phyloP scores from a whole-genome alignment of 345 rosid genomes.

The Mangifera indica region DNA sequence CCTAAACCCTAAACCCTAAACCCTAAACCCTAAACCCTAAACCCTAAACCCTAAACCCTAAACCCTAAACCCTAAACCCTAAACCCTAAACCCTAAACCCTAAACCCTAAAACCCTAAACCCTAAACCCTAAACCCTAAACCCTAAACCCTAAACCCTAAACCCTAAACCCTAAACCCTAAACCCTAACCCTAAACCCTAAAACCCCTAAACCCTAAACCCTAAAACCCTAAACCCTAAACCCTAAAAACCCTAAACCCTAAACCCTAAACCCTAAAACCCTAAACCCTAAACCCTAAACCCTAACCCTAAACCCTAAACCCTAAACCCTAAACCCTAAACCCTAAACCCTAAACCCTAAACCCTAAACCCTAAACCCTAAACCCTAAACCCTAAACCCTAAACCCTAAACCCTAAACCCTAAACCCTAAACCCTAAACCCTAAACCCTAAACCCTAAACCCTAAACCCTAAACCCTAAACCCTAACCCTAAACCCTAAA shows the following conservation, averaged over 20 bases:
- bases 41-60: constrained; percentile 22
- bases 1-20: constrained; percentile 13
- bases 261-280: constrained; percentile 13
- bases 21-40: neutral
- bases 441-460: too few relatives aligned
- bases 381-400: too few relatives aligned
- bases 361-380: too few relatives aligned
- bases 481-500: neutral
- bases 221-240: too few relatives aligned
- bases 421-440: neutral
- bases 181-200: neutral
- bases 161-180: constrained; percentile 5
- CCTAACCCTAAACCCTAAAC: neutral
- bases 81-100: neutral
- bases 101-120: constrained; percentile 14
- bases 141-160: neutral
- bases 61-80: constrained; percentile 11
- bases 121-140: constrained; percentile 7
- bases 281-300: neutral
- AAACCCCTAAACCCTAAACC: too few relatives aligned
- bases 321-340: neutral
- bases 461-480: neutral
- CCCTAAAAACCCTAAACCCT: neutral
- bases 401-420: neutral
- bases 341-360: neutral